A percentile compares a stretch with the other conserved stretches of the same genome.
These are phyloP conservation scores for Erythrobasidium hasegawianum DNA, from an alignment of 1,284 basidiomycete genomes.

Conservation along the genomic window DNA sequence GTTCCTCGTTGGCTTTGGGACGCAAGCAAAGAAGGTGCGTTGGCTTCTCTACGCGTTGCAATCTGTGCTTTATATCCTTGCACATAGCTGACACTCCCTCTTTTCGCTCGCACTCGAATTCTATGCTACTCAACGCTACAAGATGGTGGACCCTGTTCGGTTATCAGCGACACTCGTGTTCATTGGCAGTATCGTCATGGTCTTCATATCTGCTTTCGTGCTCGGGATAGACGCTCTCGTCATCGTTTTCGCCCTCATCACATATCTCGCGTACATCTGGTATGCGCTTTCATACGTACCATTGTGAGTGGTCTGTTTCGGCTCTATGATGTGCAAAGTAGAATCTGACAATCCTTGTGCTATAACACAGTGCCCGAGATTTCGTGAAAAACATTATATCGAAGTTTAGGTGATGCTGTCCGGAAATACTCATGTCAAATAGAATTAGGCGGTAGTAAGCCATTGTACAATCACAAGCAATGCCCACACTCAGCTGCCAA, in stretches of 20 bases:
- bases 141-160: conserved; percentile 33
- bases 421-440: background rate
- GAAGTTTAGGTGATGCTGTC: conserved; percentile 8
- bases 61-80: no score
- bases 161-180: conserved; percentile 26
- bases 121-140: no score
- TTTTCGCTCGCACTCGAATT: background rate
- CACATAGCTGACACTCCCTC: no score
- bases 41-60: no score
- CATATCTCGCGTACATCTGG: conserved; percentile 33
- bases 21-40: conserved; percentile 22
- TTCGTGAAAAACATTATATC: conserved; percentile 24
- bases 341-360: background rate
- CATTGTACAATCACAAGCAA: no score
- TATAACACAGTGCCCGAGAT: conserved; percentile 8
- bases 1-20: conserved; percentile 28
- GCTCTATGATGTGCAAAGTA: background rate
- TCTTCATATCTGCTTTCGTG: conserved; percentile 30
- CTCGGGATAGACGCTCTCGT: conserved; percentile 34
- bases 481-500: no score
- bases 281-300: conserved; percentile 31
- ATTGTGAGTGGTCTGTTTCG: conserved; percentile 16
- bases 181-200: conserved; percentile 32
- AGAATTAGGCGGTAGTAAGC: no score
- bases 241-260: conserved; percentile 15